Base-by-base conservation (phyloP, 805 yeast genomes). In the Ogataea saltuana region DNA sequence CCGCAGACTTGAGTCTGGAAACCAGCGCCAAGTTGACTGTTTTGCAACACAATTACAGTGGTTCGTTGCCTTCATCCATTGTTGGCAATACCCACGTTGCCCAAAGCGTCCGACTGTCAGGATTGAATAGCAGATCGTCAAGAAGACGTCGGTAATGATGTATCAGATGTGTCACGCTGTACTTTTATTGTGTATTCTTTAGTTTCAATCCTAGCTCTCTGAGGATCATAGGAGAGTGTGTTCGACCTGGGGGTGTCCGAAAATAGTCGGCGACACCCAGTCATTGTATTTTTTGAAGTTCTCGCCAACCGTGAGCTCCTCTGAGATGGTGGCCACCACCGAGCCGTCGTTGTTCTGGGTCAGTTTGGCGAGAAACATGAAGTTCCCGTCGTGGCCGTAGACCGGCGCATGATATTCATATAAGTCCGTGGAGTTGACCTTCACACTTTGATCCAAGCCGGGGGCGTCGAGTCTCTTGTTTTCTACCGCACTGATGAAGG, bases 11-110 rank as follows among this genome's bases (percentile, higher is more conserved):
- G 69, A 68, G 57, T 42, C 31, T 71, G 37, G 49, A 74, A 46
- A 49, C 74, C 44, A 51, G 62, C 59, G 5, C 61, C 55, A 48
- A 65, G 54, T 19, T 90, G 35, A 95, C 96, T 1, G 82, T 85
- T 0, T 71, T 85, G 44, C 80, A 80, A 58, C 76, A 81, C 18
- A 87, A 83, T 51, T 89, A 87, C 57, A 67, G 76, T 27, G 97
- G 97, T 35, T 74, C 84, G 1, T 71, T 90, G 56, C 97, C 97
- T 1, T 85, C 86, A 2, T 66, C 74, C 11, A 42, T 43, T 34
- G 42, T 52, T 33, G 45, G 49, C 23, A 36, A 40, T 32, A 42
- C 48, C 6, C 44, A 41, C 18, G 32, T 41, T 13, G 41, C 42
- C 7, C 49, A 41, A 12, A 42, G 44, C 18, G 51, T 52, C n/a